Percentiles rank a stretch among this genome's conserved stretches.
phyloP scores from a whole-genome alignment of 768 basidiomycete genomes.

The Xerocomus potaroensis region DNA sequence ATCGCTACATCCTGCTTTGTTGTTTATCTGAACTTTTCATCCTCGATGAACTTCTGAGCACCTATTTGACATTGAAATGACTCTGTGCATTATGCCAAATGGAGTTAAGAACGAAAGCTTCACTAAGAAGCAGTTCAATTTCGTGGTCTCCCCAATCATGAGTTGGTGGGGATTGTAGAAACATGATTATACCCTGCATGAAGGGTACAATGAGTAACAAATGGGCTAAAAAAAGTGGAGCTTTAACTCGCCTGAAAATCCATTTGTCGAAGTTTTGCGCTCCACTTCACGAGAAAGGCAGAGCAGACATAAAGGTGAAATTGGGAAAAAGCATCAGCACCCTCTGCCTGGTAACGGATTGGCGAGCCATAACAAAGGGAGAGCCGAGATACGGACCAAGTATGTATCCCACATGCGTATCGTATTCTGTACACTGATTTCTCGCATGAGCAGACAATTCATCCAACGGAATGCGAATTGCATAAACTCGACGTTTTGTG shows the following conservation, averaged over 20 bases:
- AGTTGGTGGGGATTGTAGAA: conserved; percentile 88
- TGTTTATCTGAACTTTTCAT: conserved; percentile 6
- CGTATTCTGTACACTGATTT: conserved; percentile 94
- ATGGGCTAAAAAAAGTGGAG: background rate
- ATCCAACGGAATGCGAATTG: conserved; percentile 99
- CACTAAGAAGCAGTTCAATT: conserved; percentile 90
- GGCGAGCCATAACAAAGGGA: background rate
- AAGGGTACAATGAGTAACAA: too few species aligned
- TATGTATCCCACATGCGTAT: conserved; percentile 99
- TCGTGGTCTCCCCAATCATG: conserved; percentile 96
- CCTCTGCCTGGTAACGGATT: conserved; percentile 74
- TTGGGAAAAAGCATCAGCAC: conserved; percentile 96
- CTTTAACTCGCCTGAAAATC: conserved; percentile 82
- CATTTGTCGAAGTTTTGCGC: conserved; percentile 89
- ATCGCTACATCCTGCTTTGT: conserved; percentile 23
- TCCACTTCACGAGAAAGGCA: conserved; percentile 95
- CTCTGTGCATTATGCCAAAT: conserved; percentile 93
- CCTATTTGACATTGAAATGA: conserved; percentile 63
- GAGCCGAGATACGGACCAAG: conserved; percentile 53
- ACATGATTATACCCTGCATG: conserved; percentile 94
- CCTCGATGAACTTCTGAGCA: background rate
- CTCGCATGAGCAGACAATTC: conserved; percentile 98
- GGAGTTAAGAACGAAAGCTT: conserved; percentile 91
- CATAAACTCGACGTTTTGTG: conserved; percentile 97
- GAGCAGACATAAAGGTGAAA: conserved; percentile 99